These are phyloP conservation scores for Heteromeles arbutifolia DNA, from an alignment of 306 rosid species.

Conservation along the genomic window DNA sequence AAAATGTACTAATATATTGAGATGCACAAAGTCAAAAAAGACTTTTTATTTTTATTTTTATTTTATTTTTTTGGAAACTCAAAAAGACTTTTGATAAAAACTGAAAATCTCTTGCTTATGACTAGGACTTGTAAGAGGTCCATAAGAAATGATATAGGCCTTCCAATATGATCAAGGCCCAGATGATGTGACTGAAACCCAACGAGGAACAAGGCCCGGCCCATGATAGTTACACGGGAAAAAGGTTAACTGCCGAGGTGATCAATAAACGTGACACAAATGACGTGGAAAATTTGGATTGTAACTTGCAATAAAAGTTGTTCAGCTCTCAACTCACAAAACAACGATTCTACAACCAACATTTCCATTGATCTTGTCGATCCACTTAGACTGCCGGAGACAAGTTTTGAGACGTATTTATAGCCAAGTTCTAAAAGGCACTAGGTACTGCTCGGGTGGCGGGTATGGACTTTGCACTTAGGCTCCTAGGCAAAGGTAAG, in stretches of 20 bases:
- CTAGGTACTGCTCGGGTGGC: no score
- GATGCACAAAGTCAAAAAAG: no score
- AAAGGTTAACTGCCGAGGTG: accelerated
- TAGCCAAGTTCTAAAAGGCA: no score
- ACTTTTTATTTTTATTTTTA: no score
- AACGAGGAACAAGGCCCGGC: neutral
- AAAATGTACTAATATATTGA: no score
- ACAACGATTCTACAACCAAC: neutral
- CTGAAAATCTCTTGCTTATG: neutral
- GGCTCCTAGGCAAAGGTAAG: no score
- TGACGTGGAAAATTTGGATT: neutral
- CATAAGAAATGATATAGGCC: neutral
- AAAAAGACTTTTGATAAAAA: no score
- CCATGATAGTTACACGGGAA: neutral
- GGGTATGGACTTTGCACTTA: no score
- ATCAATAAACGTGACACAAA: neutral
- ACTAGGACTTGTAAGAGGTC: neutral
- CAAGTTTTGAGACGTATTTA: neutral
- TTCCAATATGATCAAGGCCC: neutral
- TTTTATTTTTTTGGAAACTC: no score
- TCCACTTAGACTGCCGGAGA: no score
- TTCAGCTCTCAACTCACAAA: neutral
- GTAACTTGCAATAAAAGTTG: neutral
- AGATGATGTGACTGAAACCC: neutral
- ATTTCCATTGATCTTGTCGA: neutral